Conservation (phyloP, 1,139 yeast species). For the Yamadazyma oceani region DNA sequence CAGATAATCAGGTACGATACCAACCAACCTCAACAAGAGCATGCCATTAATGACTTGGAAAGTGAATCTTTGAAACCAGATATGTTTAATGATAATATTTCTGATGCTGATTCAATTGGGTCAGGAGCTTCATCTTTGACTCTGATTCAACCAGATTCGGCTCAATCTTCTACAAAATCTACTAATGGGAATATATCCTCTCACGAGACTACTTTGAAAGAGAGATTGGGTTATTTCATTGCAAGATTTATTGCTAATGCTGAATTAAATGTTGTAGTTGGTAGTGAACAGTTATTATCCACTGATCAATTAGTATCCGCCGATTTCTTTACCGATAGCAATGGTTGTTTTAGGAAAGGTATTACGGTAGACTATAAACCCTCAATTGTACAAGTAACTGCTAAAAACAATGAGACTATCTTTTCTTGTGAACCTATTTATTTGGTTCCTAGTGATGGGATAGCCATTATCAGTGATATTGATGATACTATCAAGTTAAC, state of each 20-base stretch:
- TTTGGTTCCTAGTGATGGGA: constrained; percentile 48
- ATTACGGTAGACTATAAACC: constrained; percentile 57
- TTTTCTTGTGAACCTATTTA: constrained; percentile 46
- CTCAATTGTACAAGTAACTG: constrained; percentile 42
- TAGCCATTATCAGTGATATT: constrained; percentile 83
- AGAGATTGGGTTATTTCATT: constrained; percentile 59
- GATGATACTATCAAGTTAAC: constrained; percentile 93
- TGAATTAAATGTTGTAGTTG: constrained; percentile 51
- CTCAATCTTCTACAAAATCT: not conserved
- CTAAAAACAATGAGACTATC: constrained; percentile 45
- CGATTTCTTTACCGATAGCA: constrained; percentile 49
- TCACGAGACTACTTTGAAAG: constrained; percentile 45
- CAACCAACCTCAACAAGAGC: constrained; percentile 15
- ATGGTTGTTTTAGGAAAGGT: constrained; percentile 57
- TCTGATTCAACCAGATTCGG: not conserved
- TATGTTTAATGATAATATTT: constrained; percentile 17
- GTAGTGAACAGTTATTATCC: constrained; percentile 35
- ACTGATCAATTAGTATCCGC: constrained; percentile 23
- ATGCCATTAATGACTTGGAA: constrained; percentile 32
- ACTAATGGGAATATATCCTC: not conserved
- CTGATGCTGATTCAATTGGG: constrained; percentile 14
- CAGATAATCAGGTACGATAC: constrained; percentile 56
- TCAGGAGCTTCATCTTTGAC: constrained; percentile 9
- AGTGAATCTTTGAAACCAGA: constrained; percentile 33
- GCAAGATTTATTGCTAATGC: constrained; percentile 58